These are phyloP conservation scores for Murraya koenigii DNA, from an alignment of 345 rosid genomes.

Conservation along the genomic window DNA sequence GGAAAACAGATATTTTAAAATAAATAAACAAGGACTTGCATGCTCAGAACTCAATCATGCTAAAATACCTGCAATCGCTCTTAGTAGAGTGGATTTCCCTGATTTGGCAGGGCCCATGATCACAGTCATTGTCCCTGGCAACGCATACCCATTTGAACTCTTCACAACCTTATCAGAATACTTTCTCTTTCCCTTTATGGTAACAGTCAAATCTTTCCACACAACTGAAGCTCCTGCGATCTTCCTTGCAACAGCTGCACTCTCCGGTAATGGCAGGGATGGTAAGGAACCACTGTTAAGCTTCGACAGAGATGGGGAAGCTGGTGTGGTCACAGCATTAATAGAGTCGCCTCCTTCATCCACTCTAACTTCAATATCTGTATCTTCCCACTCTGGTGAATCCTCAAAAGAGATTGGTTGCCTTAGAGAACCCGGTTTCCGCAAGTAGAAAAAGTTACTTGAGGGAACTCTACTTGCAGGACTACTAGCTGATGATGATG, in stretches of 20 bases:
- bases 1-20: neutral
- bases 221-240: slow-evolving; percentile 87
- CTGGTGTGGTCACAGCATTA: slow-evolving; percentile 63
- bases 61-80: slow-evolving; percentile 84
- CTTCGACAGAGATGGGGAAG: slow-evolving; percentile 84
- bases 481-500: slow-evolving; percentile 97
- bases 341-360: slow-evolving; percentile 86
- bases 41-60: neutral
- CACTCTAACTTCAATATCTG: slow-evolving; percentile 67
- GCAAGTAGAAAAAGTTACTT: slow-evolving; percentile 86
- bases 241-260: slow-evolving; percentile 55
- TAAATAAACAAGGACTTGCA: neutral
- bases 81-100: slow-evolving; percentile 88
- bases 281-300: slow-evolving; percentile 84
- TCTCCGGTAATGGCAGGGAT: slow-evolving; percentile 70
- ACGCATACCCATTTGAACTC: slow-evolving; percentile 92
- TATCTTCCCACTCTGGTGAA: slow-evolving; percentile 99
- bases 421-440: slow-evolving; percentile 85
- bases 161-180: slow-evolving; percentile 90
- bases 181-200: slow-evolving; percentile 80
- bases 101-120: slow-evolving; percentile 99
- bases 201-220: slow-evolving; percentile 95
- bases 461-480: slow-evolving; percentile 96
- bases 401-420: slow-evolving; percentile 98
- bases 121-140: slow-evolving; percentile 96